phyloP scores from a whole-genome alignment of 176 grass and related monocot species.

The Musa troglodytarum region DNA sequence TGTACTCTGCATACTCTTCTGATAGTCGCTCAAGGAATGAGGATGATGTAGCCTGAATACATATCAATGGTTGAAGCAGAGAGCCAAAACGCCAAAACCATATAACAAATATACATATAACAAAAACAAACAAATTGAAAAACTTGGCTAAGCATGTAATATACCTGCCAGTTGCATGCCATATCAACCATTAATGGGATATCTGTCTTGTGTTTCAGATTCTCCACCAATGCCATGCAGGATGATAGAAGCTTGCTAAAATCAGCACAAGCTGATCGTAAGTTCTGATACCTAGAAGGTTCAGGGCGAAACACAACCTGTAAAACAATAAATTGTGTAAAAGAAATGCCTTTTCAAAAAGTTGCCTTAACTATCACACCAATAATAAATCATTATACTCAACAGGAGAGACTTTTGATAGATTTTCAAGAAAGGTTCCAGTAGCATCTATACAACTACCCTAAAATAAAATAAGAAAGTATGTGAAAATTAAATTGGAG shows the following conservation, averaged over 20 bases:
- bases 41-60: conserved; percentile 48
- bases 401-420: no score
- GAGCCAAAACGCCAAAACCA: not conserved
- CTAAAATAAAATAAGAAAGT: no score
- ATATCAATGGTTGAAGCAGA: conserved; percentile 3
- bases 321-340: not conserved
- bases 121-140: conserved; percentile 17
- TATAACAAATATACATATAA: not conserved
- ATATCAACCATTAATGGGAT: conserved; percentile 43
- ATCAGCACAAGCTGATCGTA: conserved; percentile 56
- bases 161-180: conserved; percentile 82
- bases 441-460: no score
- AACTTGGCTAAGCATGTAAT: conserved; percentile 2
- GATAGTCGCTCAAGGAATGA: conserved; percentile 66
- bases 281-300: conserved; percentile 51
- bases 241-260: conserved; percentile 45
- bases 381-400: no score
- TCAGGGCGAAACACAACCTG: conserved; percentile 79
- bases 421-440: no score
- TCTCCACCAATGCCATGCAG: conserved; percentile 34
- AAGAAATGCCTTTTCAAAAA: no score
- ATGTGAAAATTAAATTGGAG: no score
- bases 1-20: conserved; percentile 70
- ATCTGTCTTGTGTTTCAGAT: conserved; percentile 33
- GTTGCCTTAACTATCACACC: not conserved